These are phyloP conservation scores for Zasmidium angulare DNA, from an alignment of 2,329 filamentous ascomycete genomes.

Conservation along the genomic window DNA sequence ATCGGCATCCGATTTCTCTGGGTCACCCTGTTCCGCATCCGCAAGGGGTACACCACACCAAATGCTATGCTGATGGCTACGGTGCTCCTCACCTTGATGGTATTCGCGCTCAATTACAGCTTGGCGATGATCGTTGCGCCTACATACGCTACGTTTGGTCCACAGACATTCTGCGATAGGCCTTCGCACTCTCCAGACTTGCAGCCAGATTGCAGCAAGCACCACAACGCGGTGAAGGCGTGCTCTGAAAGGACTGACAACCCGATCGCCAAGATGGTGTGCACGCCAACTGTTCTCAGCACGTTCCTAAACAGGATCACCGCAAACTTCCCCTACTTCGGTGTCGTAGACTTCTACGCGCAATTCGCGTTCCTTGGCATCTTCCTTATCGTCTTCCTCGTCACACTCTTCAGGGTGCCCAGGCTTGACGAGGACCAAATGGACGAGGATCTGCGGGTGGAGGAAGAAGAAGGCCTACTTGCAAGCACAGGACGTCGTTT, in stretches of 20 bases:
- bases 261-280: slow-evolving; percentile 72
- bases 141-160: slow-evolving; percentile 90
- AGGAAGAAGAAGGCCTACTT: slow-evolving; percentile 89
- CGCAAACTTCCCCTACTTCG: slow-evolving; percentile 94
- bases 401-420: slow-evolving; percentile 77
- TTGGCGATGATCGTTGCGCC: slow-evolving; percentile 92
- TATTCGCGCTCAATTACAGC: slow-evolving; percentile 88
- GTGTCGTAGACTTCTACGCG: slow-evolving; percentile 89
- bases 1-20: slow-evolving; percentile 95
- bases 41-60: slow-evolving; percentile 82
- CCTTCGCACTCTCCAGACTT: slow-evolving; percentile 61
- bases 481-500: slow-evolving; percentile 80
- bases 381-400: slow-evolving; percentile 78
- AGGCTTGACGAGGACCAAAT: slow-evolving; percentile 72
- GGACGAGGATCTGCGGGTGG: slow-evolving; percentile 85
- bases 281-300: slow-evolving; percentile 86
- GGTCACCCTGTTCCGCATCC: slow-evolving; percentile 88
- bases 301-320: slow-evolving; percentile 92
- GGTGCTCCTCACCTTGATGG: slow-evolving; percentile 84
- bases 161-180: slow-evolving; percentile 88
- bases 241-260: slow-evolving; percentile 77
- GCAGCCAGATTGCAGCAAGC: slow-evolving; percentile 72
- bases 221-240: slow-evolving; percentile 70
- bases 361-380: slow-evolving; percentile 85
- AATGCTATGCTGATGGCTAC: slow-evolving; percentile 90